These are phyloP conservation scores for Agaricus blazei DNA, from an alignment of 768 basidiomycete species.

Conservation along the genomic window DNA sequence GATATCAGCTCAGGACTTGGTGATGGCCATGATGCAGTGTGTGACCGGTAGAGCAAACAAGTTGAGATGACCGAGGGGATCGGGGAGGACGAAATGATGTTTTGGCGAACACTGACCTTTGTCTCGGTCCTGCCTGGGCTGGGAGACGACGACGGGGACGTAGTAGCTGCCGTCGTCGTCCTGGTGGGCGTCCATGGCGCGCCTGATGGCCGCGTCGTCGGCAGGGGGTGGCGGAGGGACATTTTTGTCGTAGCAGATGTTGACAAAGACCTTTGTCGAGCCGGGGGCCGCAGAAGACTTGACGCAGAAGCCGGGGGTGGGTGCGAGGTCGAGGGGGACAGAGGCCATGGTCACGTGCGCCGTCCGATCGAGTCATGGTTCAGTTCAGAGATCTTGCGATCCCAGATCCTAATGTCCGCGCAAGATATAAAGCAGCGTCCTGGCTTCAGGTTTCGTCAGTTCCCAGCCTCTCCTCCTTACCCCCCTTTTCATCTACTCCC, in stretches of 20 bases:
- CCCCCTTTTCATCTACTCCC: constrained; percentile 16
- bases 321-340: constrained; percentile 38
- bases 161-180: constrained; percentile 43
- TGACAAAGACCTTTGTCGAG: constrained; percentile 63
- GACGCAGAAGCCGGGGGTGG: constrained; percentile 66
- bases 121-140: constrained; percentile 56
- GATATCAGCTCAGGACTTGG: background rate
- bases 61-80: background rate
- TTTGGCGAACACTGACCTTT: constrained; percentile 46
- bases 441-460: constrained; percentile 25
- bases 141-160: constrained; percentile 70
- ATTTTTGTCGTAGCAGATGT: constrained; percentile 64
- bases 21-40: background rate
- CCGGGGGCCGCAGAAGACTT: constrained; percentile 48
- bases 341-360: background rate
- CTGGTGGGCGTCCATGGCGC: constrained; percentile 50
- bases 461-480: constrained; percentile 17
- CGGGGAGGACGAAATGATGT: background rate
- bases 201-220: constrained; percentile 51
- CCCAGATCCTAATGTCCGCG: constrained; percentile 17
- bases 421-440: constrained; percentile 27
- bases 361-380: background rate
- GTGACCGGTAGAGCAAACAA: too few species aligned
- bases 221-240: constrained; percentile 67
- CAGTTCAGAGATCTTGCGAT: constrained; percentile 11